Conservation (phyloP, 129 eudicot species). For the Pittosporum tobira region DNA sequence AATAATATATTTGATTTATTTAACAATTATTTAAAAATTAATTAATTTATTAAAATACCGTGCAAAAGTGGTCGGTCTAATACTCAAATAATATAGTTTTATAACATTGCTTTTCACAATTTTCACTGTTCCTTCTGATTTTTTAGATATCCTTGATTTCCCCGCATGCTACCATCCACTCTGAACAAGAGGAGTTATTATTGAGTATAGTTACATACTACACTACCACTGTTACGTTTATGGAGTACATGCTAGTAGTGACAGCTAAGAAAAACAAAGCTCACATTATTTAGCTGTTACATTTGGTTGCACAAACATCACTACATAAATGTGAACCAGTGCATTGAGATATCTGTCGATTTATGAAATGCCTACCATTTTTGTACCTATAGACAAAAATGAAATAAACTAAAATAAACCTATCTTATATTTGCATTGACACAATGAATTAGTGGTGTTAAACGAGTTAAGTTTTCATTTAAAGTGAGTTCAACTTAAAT, state of each 20-base stretch:
- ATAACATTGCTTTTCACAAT: too few species aligned
- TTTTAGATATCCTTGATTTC: neutral
- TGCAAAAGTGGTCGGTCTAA: too few species aligned
- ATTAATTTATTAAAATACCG: too few species aligned
- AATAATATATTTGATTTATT: too few species aligned
- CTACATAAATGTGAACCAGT: too few species aligned
- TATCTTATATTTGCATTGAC: neutral
- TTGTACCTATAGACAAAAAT: constrained; percentile 5
- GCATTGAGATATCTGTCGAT: neutral
- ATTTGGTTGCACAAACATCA: too few species aligned
- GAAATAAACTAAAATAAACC: neutral
- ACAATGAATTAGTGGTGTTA: neutral
- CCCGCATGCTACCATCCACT: constrained; percentile 2
- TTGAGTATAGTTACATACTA: neutral
- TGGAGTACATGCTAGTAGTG: neutral
- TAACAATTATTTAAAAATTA: too few species aligned
- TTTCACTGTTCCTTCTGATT: constrained; percentile 1
- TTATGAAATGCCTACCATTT: constrained; percentile 5
- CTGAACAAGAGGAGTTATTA: too few species aligned
- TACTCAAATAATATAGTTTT: too few species aligned
- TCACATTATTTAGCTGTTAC: neutral
- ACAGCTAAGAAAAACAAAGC: neutral
- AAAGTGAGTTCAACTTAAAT: too few species aligned
- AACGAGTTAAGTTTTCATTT: too few species aligned
- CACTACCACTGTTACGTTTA: too few species aligned